Evolutionary conservation across 306 rosid species (phyloP).

Genomic region (Malus sylvestris): DNA sequence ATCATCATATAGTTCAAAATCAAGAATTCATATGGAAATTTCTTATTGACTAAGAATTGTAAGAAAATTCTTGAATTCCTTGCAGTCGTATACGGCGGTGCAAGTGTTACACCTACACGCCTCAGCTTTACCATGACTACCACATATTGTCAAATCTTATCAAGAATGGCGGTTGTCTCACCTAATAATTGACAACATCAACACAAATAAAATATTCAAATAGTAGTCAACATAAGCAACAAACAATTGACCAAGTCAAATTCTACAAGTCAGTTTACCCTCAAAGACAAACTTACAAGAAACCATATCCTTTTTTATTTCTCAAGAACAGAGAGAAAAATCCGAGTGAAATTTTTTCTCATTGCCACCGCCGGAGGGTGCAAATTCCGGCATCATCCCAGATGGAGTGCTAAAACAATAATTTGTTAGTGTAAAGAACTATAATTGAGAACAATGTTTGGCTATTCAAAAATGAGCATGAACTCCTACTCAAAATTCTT

Average conservation of each 20-base stretch:
- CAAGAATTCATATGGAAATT: neutral
- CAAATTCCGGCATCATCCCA: conserved; percentile 37
- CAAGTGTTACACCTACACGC: no score
- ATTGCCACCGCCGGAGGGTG: conserved; percentile 47
- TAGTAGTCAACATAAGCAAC: neutral
- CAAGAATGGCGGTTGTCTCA: neutral
- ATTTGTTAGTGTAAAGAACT: no score
- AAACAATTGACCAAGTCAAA: neutral
- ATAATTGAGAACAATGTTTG: no score
- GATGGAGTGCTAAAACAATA: no score
- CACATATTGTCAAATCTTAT: neutral
- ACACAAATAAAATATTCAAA: neutral
- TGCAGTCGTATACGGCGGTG: no score
- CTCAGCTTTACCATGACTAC: no score
- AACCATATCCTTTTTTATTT: neutral
- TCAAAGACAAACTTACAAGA: neutral
- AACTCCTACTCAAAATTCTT: no score
- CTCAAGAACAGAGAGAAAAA: neutral
- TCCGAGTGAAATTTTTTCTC: neutral
- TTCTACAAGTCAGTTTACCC: neutral
- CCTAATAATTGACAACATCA: neutral
- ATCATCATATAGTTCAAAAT: neutral
- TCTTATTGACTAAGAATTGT: neutral
- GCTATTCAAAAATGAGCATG: no score
- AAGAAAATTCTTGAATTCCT: neutral